Percentiles rank a stretch among this genome's conserved stretches.
These are phyloP conservation scores for Pichia thaimueangensis DNA, from an alignment of 805 yeast species.

Conservation along the genomic window DNA sequence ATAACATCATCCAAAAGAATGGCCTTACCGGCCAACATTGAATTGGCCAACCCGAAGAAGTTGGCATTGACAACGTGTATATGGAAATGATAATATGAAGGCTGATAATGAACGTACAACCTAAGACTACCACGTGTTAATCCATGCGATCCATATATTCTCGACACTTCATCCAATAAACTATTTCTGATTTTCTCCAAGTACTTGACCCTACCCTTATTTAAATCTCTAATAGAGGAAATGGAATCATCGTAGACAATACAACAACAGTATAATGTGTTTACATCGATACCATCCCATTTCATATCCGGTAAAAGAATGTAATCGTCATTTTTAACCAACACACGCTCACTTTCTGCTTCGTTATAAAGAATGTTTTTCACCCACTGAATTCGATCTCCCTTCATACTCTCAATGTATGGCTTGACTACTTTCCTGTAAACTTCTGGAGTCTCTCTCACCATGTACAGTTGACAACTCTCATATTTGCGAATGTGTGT, in stretches of 20 bases:
- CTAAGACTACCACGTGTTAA: constrained; percentile 55
- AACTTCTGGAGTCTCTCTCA: constrained; percentile 76
- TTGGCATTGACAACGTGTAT: constrained; percentile 76
- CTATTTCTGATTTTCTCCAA: constrained; percentile 41
- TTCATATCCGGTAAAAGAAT: constrained; percentile 90
- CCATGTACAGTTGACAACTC: constrained; percentile 51
- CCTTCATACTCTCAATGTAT: constrained; percentile 68
- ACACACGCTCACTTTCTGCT: constrained; percentile 77
- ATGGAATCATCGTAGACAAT: constrained; percentile 67
- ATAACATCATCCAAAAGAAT: constrained; percentile 74
- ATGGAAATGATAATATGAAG: constrained; percentile 94
- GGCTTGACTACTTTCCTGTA: constrained; percentile 62
- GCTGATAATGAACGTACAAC: constrained; percentile 87
- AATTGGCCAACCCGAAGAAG: constrained; percentile 62
- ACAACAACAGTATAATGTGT: constrained; percentile 68
- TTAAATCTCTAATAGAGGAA: constrained; percentile 70
- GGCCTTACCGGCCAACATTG: constrained; percentile 75
- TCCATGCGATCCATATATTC: constrained; percentile 32
- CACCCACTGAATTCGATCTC: constrained; percentile 85
- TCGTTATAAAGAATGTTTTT: constrained; percentile 73
- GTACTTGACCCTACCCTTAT: constrained; percentile 49
- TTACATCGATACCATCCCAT: constrained; percentile 77
- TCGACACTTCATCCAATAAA: constrained; percentile 42
- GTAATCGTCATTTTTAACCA: constrained; percentile 61
- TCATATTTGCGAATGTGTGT: constrained; percentile 74